These are phyloP conservation scores for Fusarium equiseti DNA, from an alignment of 2,329 filamentous ascomycete species.

Conservation along the genomic window DNA sequence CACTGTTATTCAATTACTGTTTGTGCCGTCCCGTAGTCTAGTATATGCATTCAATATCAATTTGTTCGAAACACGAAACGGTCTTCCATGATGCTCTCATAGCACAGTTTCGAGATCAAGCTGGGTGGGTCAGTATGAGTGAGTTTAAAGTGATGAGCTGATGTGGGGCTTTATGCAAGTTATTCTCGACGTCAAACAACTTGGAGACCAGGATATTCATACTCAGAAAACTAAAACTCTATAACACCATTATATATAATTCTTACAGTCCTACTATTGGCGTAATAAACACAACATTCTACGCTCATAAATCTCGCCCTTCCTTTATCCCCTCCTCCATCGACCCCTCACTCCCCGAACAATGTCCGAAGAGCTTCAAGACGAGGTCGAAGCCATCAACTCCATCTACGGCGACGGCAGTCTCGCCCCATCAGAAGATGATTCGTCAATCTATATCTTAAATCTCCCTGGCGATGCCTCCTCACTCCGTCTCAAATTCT, in stretches of 20 bases:
- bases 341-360: conserved; percentile 31
- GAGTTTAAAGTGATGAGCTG: conserved; percentile 16
- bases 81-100: neutral
- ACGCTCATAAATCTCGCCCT: neutral
- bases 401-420: conserved; percentile 83
- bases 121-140: conserved; percentile 23
- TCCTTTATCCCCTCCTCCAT: neutral
- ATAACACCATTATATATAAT: neutral
- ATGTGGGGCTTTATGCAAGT: conserved; percentile 39
- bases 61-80: conserved; percentile 34
- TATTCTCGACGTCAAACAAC: conserved; percentile 18
- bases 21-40: conserved; percentile 46
- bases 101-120: neutral
- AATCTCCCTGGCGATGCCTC: conserved; percentile 72
- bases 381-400: conserved; percentile 86
- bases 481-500: conserved; percentile 76
- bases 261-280: neutral
- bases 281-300: neutral
- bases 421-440: conserved; percentile 59
- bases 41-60: conserved; percentile 49
- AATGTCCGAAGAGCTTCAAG: conserved; percentile 72
- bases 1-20: conserved; percentile 44
- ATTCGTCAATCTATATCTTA: conserved; percentile 66
- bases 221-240: conserved; percentile 3
- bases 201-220: conserved; percentile 11